A percentile compares a stretch with the other conserved stretches of the same genome.
These are phyloP conservation scores for Ormosia emarginata DNA, from an alignment of 306 rosid genomes.

Conservation along the genomic window DNA sequence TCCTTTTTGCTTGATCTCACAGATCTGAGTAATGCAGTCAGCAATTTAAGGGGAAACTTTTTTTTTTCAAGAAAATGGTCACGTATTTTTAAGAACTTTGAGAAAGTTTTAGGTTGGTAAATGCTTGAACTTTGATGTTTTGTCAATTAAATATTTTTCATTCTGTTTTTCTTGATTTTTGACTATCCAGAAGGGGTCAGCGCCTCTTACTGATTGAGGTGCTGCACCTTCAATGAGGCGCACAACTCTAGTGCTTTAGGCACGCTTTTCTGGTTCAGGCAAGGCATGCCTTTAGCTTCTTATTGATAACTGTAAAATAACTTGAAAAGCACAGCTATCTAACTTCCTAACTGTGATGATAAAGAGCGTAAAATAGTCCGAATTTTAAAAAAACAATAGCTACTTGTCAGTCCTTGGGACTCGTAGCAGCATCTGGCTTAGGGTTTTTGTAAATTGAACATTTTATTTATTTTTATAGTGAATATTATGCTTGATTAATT, in stretches of 20 bases:
- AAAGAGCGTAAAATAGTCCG: neutral
- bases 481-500: too few relatives aligned
- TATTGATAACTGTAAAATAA: too few relatives aligned
- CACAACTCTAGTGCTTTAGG: neutral
- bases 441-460: too few relatives aligned
- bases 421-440: neutral
- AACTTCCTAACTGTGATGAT: neutral
- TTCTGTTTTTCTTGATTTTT: neutral
- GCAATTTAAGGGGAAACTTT: neutral
- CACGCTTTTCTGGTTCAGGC: neutral
- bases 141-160: neutral
- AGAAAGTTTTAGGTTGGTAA: neutral
- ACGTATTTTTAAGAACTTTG: neutral
- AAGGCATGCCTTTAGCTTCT: neutral
- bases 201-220: neutral
- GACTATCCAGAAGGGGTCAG: neutral
- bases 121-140: neutral
- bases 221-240: too few relatives aligned
- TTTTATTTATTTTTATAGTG: too few relatives aligned
- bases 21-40: neutral
- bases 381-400: neutral
- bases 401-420: neutral
- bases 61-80: neutral
- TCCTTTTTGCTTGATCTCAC: neutral
- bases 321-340: neutral